Conservation (phyloP, 1,284 basidiomycete genomes). For the Cryptococcus sp. region DNA sequence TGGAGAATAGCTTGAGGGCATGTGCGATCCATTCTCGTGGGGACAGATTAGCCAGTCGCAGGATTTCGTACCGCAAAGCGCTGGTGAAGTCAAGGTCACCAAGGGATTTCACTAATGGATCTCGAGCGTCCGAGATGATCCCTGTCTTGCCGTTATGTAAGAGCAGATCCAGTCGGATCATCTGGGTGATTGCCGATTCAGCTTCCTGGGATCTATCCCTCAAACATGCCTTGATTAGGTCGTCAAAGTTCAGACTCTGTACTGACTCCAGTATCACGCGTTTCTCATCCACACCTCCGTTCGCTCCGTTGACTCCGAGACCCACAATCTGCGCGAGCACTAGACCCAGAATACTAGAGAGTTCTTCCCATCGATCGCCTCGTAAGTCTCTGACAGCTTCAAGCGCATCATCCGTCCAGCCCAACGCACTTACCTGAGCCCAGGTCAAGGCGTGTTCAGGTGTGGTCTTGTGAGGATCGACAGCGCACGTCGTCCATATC, state of each 20-base stretch:
- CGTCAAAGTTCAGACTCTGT: not conserved
- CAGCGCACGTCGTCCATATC: constrained; percentile 74
- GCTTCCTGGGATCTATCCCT: not conserved
- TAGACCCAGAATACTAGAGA: constrained; percentile 32
- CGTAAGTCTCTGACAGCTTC: constrained; percentile 14
- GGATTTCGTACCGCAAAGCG: not conserved
- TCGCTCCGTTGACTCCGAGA: constrained; percentile 62
- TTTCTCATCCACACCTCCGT: constrained; percentile 57
- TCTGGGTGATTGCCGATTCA: not conserved
- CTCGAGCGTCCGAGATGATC: not conserved
- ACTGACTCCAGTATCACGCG: not conserved
- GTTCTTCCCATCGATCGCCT: constrained; percentile 47
- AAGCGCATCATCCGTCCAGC: constrained; percentile 63
- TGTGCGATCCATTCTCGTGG: not conserved
- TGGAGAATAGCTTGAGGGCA: constrained; percentile 18
- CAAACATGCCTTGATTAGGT: not conserved
- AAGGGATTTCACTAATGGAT: not conserved
- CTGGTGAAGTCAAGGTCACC: not conserved
- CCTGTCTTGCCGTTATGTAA: not conserved
- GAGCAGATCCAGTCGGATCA: not conserved
- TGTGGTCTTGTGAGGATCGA: constrained; percentile 80
- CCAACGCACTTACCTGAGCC: constrained; percentile 74
- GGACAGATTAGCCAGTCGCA: not conserved
- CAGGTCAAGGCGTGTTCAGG: constrained; percentile 83
- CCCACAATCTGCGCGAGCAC: constrained; percentile 66